A percentile compares a stretch with the other conserved stretches of the same genome.
These are phyloP conservation scores for Crucihimalaya himalaica DNA, from an alignment of 345 rosid species.

Conservation along the genomic window DNA sequence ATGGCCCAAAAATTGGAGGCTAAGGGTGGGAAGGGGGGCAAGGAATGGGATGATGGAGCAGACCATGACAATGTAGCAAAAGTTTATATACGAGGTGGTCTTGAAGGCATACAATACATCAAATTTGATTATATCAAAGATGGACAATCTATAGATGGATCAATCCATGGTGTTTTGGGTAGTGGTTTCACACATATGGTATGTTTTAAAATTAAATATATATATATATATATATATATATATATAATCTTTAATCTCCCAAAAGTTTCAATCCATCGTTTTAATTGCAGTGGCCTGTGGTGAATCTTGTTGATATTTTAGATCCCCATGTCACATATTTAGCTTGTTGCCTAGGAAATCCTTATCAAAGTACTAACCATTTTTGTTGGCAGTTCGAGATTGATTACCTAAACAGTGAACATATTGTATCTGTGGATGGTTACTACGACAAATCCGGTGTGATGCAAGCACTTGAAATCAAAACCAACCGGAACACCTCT, in stretches of 20 bases:
- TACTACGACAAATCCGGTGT: conserved; percentile 29
- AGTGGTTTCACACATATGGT: conserved; percentile 17
- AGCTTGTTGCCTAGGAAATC: background rate
- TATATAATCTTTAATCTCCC: background rate
- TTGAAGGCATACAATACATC: conserved; percentile 6
- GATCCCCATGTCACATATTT: background rate
- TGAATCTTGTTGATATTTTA: background rate
- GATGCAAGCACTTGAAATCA: conserved; percentile 36
- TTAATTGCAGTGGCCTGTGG: background rate
- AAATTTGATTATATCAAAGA: conserved; percentile 1
- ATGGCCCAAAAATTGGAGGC: background rate
- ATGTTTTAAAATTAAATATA: background rate
- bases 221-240: background rate
- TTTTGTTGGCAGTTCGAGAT: conserved; percentile 24
- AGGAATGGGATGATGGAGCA: background rate
- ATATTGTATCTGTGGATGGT: conserved; percentile 23
- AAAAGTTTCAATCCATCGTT: background rate
- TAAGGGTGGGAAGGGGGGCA: background rate
- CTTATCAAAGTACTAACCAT: background rate
- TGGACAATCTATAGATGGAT: background rate
- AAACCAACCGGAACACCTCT: conserved; percentile 17
- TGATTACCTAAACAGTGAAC: conserved; percentile 13
- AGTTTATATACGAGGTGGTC: background rate
- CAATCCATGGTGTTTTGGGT: background rate
- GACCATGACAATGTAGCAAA: background rate